Evolutionary conservation across 305 asterid genomes (phyloP).

Genomic region (Fraxinus paxiana): DNA sequence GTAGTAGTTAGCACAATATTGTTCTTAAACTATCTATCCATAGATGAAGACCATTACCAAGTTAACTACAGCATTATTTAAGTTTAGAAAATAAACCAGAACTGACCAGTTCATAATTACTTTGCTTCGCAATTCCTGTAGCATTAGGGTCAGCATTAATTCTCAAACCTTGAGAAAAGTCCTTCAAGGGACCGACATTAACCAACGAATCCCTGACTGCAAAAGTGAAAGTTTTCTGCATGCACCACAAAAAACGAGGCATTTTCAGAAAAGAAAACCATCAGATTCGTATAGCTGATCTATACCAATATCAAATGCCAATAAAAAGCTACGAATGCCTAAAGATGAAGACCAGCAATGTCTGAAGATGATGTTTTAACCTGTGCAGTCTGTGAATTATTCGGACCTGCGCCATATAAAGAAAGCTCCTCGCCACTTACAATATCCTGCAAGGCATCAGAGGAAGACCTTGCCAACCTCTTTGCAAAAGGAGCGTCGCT

Average conservation of each 20-base stretch:
- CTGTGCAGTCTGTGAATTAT: constrained; percentile 76
- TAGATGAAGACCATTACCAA: constrained; percentile 14
- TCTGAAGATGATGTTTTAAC: constrained; percentile 40
- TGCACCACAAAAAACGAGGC: constrained; percentile 24
- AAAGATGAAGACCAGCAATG: constrained; percentile 20
- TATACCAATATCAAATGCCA: constrained; percentile 6
- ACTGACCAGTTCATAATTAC: constrained; percentile 92
- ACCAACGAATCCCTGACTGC: constrained; percentile 88
- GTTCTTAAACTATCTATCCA: constrained; percentile 10
- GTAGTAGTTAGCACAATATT: constrained; percentile 16
- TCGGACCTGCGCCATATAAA: constrained; percentile 68
- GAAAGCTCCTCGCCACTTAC: constrained; percentile 82
- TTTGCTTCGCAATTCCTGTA: constrained; percentile 78
- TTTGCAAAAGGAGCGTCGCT: constrained; percentile 69
- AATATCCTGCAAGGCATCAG: constrained; percentile 85
- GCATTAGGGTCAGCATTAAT: constrained; percentile 80
- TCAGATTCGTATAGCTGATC: constrained; percentile 1
- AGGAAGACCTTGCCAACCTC: constrained; percentile 73
- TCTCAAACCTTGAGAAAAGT: constrained; percentile 87
- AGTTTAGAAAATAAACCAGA: constrained; percentile 17
- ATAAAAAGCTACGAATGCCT: constrained; percentile 16
- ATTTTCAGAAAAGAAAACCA: constrained; percentile 23
- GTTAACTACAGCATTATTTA: constrained; percentile 15
- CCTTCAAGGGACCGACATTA: constrained; percentile 90
- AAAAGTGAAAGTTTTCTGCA: constrained; percentile 84